Evolutionary conservation across 805 yeast species (phyloP), one percentile per base, ranked within the genome.

Genomic region (Wickerhamiella lipophila): DNA sequence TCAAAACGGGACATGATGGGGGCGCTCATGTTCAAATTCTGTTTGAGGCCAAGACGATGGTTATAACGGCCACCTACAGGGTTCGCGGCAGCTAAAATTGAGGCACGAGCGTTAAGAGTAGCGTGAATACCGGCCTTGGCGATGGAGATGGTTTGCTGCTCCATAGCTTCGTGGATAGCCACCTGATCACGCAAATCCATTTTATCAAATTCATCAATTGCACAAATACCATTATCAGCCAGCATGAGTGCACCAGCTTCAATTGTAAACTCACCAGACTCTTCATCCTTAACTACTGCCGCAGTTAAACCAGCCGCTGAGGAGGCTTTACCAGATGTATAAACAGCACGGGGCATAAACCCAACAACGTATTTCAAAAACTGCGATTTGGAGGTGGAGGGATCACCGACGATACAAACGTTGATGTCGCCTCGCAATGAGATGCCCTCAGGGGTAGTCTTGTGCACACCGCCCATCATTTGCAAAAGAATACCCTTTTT

Each of bases 151-250:
- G 98, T 92, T 66, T 92, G 98, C 68, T 92, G 98, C 73, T 92
- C 98, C 98, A 92, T 92, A 21, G 97, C 98, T 69, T 92, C 98
- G 68, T 92, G 98, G 69, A 92, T 89, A 2, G 97, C 97, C 49
- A 92, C 97, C 68, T 92, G 97, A 67, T 92, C 97, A 1, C 79
- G 67, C 39, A 88, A 66, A 65, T 89, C 96, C 98, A 92, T 92
- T 70, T 92, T 92, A 64, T 92, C 98, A 59, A 92, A 92, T 69
- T 92, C 98, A 65, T 92, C 98, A 65, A 92, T 92, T 59, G 96
- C 94, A 74, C 98, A 92, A 53, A 92, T 84, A 53, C 98, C 98
- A 62, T 89, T 92, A 67, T 92, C 98, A 1, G 98, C 97, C 55
- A 92, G 72, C 96, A 92, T 92, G 50, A 92, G 71, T 2, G 98